Evolutionary conservation across 2,329 filamentous ascomycete genomes (phyloP), one percentile per base, ranked within the genome.

Genomic region (Sporothrix brunneoviolacea): DNA sequence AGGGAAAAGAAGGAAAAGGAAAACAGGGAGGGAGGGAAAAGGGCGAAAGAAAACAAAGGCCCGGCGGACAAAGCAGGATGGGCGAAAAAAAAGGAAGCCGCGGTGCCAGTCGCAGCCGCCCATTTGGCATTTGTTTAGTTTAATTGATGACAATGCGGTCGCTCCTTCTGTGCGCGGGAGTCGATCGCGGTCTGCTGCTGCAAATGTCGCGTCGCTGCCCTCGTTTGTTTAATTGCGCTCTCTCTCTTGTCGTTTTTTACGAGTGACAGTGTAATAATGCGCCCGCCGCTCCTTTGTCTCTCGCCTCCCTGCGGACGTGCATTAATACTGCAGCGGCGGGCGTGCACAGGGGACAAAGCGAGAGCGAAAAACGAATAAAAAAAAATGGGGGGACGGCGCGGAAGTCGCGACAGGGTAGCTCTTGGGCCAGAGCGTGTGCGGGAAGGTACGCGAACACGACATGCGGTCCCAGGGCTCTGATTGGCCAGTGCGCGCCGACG

Each of bases 181-280:
- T 54, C 45, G 50, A 55, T 57, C 55, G 55, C 53, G 53, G 51
- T 54, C 55, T 39, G 36, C 39, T 33, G 47, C 55, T 53, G 53
- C 50, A 48, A 45, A 38, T 43, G 50, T 55, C 53, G 55, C 55
- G 53, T 54, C 49, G 24, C 46, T 41, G n/a, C n/a, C n/a, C n/a
- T n/a, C n/a, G n/a, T n/a, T n/a, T n/a, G n/a, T n/a, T n/a, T n/a
- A n/a, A n/a, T n/a, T n/a, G n/a, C n/a, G n/a, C n/a, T n/a, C n/a
- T n/a, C n/a, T n/a, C n/a, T n/a, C n/a, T n/a, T n/a, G n/a, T n/a
- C n/a, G n/a, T n/a, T n/a, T n/a, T n/a, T n/a, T n/a, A n/a, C n/a
- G n/a, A n/a, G n/a, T n/a, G n/a, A n/a, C n/a, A n/a, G n/a, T n/a
- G n/a, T 28, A 28, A 5, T 28, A 10, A 6, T 33, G 27, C 16